These are phyloP conservation scores for Ophiostoma ips DNA, from an alignment of 2,329 filamentous ascomycete genomes.

Conservation along the genomic window DNA sequence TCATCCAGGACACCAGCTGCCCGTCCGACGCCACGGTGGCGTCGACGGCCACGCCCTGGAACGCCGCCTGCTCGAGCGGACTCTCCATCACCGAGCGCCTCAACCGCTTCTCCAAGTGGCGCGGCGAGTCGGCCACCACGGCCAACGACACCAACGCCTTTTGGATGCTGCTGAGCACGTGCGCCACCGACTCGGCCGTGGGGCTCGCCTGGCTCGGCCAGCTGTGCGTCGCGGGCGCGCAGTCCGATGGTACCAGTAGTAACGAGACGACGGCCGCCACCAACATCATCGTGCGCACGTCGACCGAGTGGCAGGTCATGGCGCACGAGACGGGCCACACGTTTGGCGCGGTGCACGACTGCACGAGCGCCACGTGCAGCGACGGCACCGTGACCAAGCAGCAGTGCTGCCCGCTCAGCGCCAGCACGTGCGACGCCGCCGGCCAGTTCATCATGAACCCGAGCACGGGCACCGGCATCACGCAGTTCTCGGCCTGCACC, in stretches of 20 bases:
- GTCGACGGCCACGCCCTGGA: conserved; percentile 63
- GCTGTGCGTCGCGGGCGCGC: conserved; percentile 52
- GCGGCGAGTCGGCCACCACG: conserved; percentile 52
- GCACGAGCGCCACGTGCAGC: conserved; percentile 51
- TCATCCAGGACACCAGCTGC: conserved; percentile 62
- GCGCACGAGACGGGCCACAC: conserved; percentile 91
- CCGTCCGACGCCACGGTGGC: conserved; percentile 45
- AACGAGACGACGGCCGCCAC: conserved; percentile 69
- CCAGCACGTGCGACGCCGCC: conserved; percentile 55
- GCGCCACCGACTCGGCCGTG: conserved; percentile 70
- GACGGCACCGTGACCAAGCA: conserved; percentile 39
- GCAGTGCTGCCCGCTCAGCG: conserved; percentile 67
- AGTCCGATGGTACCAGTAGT: conserved; percentile 29
- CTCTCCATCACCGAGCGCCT: conserved; percentile 62
- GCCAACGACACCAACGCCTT: conserved; percentile 67
- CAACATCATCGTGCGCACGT: conserved; percentile 77
- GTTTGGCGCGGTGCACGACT: conserved; percentile 93
- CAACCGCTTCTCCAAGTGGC: conserved; percentile 80
- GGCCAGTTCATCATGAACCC: conserved; percentile 94
- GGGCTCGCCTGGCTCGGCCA: conserved; percentile 89
- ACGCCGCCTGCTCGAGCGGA: conserved; percentile 53
- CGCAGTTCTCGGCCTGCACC: conserved; percentile 71
- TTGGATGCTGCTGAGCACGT: conserved; percentile 80
- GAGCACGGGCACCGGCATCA: conserved; percentile 60
- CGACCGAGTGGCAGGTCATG: conserved; percentile 87